Evolutionary conservation across 805 yeast genomes (phyloP), one percentile per base, ranked within the genome.

Genomic region (Zygoascus biomembranicola): DNA sequence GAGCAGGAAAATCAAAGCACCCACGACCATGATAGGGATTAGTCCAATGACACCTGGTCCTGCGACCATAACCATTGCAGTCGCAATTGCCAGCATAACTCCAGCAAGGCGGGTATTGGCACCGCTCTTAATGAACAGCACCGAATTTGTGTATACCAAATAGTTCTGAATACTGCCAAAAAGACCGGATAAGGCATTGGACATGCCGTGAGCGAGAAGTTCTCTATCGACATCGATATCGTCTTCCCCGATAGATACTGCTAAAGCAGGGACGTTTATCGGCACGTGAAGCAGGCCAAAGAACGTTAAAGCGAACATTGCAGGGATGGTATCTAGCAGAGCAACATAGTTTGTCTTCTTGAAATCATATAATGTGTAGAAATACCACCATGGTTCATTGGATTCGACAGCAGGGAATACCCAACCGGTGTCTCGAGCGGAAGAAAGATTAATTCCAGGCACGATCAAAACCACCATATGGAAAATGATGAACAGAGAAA

Each of bases 271-370:
- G 13, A 94, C 97, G 66, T 94, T 94, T 56, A 94, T 94, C 3
- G 99, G 99, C 10, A 94, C 99, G 63, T 94, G 99, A 52, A 94
- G 72, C 42, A 94, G 85, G 11, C 99, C 99, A 64, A 94, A 94
- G 66, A 94, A 94, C 0, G 98, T 90, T 58, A 94, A 74, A 0
- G 99, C 99, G 52, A 92, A 71, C 97, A 94, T 94, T 2, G 95
- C 85, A 5, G 99, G 99, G 18, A 90, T 56, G 63, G 90, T 88
- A 52, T 76, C 71, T 1, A 81, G 48, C 26, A 94, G 74, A 31
- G 83, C 75, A 57, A 71, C 64, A 94, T 96, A 88, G 66, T 87
- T 81, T n/a, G 89, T 94, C 31, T 77, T 67, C 3, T 70, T 67
- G 62, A 89, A 82, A 58, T 86, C 77, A 71, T 87, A 94, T 20